Percentiles rank a stretch among this genome's conserved stretches.
These are phyloP conservation scores for Sisymbrium altissimum DNA, from an alignment of 345 rosid species.

Conservation along the genomic window DNA sequence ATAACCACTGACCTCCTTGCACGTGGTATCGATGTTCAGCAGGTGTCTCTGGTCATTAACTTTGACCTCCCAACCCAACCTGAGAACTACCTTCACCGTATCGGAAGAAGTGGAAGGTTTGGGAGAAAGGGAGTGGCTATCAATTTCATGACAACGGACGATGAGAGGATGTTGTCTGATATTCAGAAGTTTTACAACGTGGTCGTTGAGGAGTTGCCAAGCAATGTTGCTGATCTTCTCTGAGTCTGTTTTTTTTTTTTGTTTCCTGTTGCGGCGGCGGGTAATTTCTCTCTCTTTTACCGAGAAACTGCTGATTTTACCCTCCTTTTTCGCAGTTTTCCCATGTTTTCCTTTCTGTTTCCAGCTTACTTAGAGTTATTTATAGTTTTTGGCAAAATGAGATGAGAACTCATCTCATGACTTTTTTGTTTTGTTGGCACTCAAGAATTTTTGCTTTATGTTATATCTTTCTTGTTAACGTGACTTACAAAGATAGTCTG, in stretches of 20 bases:
- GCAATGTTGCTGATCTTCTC: constrained; percentile 65
- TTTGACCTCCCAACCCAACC: constrained; percentile 89
- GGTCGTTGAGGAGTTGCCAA: constrained; percentile 58
- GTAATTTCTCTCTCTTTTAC: not conserved
- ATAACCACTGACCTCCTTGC: constrained; percentile 83
- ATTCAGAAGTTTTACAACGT: constrained; percentile 73
- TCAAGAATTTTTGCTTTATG: constrained; percentile 5
- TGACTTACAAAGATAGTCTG: not conserved
- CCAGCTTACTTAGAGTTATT: constrained; percentile 11
- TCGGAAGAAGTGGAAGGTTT: constrained; percentile 80
- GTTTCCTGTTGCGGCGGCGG: not conserved
- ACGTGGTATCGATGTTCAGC: constrained; percentile 91
- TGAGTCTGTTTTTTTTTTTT: constrained; percentile 8
- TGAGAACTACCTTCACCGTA: constrained; percentile 82
- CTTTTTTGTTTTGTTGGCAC: constrained; percentile 2
- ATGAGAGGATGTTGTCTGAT: constrained; percentile 68
- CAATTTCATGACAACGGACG: constrained; percentile 59
- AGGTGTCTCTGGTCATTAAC: constrained; percentile 84
- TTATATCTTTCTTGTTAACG: not conserved
- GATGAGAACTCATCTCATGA: constrained; percentile 8
- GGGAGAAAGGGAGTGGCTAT: constrained; percentile 92
- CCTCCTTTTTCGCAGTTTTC: not conserved
- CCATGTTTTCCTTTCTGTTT: not conserved
- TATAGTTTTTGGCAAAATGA: not conserved
- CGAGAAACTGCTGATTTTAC: not conserved